Conservation (phyloP, 2,329 filamentous ascomycete genomes). For the Trichophyton schoenleinii region DNA sequence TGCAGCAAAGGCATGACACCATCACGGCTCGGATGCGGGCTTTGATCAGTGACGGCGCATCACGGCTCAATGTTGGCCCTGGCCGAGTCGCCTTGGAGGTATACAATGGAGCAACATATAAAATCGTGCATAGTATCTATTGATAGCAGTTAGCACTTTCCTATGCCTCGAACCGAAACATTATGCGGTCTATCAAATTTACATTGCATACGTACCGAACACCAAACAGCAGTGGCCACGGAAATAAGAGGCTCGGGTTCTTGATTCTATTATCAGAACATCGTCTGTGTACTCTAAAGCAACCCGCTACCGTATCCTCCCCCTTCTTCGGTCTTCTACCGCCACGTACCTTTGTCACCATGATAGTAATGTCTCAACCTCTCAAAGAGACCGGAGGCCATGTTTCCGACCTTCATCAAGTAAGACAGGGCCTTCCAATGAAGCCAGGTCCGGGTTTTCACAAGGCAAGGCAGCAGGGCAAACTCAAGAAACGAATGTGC, state of each 20-base stretch:
- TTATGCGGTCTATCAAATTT: background rate
- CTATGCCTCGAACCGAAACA: background rate
- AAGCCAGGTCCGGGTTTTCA: background rate
- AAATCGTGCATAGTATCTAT: slow-evolving; percentile 65
- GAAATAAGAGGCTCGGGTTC: slow-evolving; percentile 13
- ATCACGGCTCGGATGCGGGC: slow-evolving; percentile 72
- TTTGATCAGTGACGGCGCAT: slow-evolving; percentile 80
- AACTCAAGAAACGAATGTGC: background rate
- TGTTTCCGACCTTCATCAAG: background rate
- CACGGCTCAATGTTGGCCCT: slow-evolving; percentile 64
- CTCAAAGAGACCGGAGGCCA: background rate
- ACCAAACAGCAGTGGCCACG: slow-evolving; percentile 7
- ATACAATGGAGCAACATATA: slow-evolving; percentile 90
- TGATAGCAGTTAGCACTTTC: background rate
- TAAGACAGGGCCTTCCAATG: background rate
- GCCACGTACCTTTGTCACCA: background rate
- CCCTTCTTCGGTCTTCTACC: background rate
- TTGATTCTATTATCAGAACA: background rate
- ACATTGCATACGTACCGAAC: slow-evolving; percentile 10
- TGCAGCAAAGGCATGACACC: slow-evolving; percentile 58
- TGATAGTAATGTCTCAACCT: background rate
- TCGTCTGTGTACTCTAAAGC: background rate
- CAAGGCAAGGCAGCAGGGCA: background rate
- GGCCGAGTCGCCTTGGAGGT: slow-evolving; percentile 66
- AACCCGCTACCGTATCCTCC: background rate